Percentiles rank a stretch among this genome's conserved stretches.
These are phyloP conservation scores for Yamadazyma conglobata DNA, from an alignment of 1,139 yeast species.

Conservation along the genomic window DNA sequence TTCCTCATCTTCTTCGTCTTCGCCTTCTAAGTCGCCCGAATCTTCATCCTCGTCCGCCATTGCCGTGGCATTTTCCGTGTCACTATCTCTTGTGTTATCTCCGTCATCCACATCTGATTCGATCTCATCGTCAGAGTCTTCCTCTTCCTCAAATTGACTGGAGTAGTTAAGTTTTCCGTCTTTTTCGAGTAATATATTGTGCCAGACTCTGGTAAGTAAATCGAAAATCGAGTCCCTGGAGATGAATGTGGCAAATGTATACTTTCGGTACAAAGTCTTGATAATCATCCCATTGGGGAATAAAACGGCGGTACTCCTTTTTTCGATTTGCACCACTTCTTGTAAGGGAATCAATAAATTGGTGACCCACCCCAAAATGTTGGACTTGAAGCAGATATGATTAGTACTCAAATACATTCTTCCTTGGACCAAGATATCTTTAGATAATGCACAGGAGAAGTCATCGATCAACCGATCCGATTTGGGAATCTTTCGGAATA, in stretches of 20 bases:
- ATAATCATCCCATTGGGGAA: slow-evolving; percentile 75
- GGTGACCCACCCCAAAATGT: slow-evolving; percentile 73
- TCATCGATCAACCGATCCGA: slow-evolving; percentile 60
- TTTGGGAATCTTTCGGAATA: slow-evolving; percentile 53
- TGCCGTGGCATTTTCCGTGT: neutral
- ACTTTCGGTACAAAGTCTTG: slow-evolving; percentile 66
- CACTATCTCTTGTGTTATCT: slow-evolving; percentile 5
- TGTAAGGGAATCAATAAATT: slow-evolving; percentile 62
- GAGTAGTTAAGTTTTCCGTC: slow-evolving; percentile 6
- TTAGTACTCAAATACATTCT: slow-evolving; percentile 60
- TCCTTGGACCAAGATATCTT: slow-evolving; percentile 72
- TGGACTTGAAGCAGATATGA: slow-evolving; percentile 65
- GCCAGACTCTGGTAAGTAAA: slow-evolving; percentile 62
- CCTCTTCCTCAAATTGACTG: slow-evolving; percentile 7
- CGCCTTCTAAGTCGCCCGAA: slow-evolving; percentile 4
- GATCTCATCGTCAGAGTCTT: slow-evolving; percentile 1
- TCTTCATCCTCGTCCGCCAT: neutral
- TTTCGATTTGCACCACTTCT: slow-evolving; percentile 69
- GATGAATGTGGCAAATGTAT: slow-evolving; percentile 69
- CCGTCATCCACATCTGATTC: neutral
- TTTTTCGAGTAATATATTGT: slow-evolving; percentile 28
- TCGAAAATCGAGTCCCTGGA: slow-evolving; percentile 66
- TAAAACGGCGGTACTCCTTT: slow-evolving; percentile 66
- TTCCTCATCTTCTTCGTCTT: slow-evolving; percentile 7
- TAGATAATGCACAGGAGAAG: slow-evolving; percentile 67